A percentile compares a stretch with the other conserved stretches of the same genome.
Evolutionary conservation across 139 green algal genomes (phyloP).

Genomic region (Haematococcus lacustris): DNA sequence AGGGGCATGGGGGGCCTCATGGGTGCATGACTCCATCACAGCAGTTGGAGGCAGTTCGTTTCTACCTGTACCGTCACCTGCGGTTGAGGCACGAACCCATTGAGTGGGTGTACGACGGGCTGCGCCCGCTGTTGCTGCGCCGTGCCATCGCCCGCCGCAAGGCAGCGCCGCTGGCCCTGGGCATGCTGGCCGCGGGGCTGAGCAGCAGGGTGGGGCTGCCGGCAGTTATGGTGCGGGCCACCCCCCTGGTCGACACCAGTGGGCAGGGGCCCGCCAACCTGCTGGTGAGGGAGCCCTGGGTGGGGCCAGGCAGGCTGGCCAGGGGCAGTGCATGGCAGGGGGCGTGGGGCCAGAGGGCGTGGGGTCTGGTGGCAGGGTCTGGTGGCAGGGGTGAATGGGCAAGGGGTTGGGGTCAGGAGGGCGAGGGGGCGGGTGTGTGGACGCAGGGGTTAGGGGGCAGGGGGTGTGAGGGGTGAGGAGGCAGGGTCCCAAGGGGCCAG

Average conservation of each 20-base stretch:
- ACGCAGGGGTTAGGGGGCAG: too few species aligned
- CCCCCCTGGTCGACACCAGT: not conserved
- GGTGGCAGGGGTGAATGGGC: not conserved
- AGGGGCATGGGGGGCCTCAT: not conserved
- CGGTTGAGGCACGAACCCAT: constrained; percentile 40
- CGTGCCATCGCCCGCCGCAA: constrained; percentile 1
- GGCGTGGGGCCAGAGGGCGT: not conserved
- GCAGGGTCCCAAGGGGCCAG: too few species aligned
- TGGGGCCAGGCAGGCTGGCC: not conserved
- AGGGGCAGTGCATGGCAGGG: not conserved
- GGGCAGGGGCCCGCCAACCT: not conserved
- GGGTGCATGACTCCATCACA: not conserved
- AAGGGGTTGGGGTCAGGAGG: too few species aligned
- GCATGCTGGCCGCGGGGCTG: not conserved
- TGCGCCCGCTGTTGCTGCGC: constrained; percentile 47
- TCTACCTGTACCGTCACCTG: not conserved
- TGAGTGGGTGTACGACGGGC: constrained; percentile 76
- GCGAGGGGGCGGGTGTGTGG: too few species aligned
- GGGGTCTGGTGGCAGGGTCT: not conserved
- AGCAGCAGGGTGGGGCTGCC: not conserved
- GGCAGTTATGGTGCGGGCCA: too few species aligned
- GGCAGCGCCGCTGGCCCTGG: not conserved
- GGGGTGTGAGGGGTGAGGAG: too few species aligned
- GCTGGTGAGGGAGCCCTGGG: not conserved
- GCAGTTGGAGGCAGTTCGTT: constrained; percentile 1